A percentile compares a stretch with the other conserved stretches of the same genome.
These are phyloP conservation scores for Coemansia sp. DNA, from an alignment of 192 early-diverging fungal genomes.

Conservation along the genomic window DNA sequence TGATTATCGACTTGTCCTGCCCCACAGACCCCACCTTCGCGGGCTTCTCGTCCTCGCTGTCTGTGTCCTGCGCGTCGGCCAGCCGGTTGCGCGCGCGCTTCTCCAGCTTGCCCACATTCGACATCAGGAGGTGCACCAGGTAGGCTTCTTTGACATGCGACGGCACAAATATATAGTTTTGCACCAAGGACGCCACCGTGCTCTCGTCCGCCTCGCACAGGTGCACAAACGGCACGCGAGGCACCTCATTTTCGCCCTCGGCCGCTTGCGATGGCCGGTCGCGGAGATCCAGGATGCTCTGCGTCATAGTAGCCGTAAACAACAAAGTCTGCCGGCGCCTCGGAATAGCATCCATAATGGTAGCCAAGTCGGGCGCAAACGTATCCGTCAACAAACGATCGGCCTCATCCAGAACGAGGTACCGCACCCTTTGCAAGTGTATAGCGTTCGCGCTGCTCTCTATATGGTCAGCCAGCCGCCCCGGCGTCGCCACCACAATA, in stretches of 20 bases:
- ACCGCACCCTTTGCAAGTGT: conserved; percentile 72
- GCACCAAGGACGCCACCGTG: conserved; percentile 85
- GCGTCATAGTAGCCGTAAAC: conserved; percentile 97
- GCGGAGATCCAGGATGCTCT: conserved; percentile 74
- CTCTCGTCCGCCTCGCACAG: conserved; percentile 48
- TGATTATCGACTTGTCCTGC: conserved; percentile 83
- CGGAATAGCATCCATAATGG: conserved; percentile 78
- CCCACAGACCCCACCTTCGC: conserved; percentile 6
- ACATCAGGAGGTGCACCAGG: conserved; percentile 70
- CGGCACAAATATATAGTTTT: conserved; percentile 91
- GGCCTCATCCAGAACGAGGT: conserved; percentile 94
- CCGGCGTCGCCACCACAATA: conserved; percentile 93
- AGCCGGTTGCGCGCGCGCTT: conserved; percentile 21
- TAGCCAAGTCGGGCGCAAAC: conserved; percentile 79
- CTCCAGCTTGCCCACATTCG: conserved; percentile 32
- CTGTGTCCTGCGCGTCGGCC: conserved; percentile 38
- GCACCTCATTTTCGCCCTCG: neutral
- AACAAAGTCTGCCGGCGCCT: conserved; percentile 87
- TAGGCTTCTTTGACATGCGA: conserved; percentile 90
- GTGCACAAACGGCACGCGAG: conserved; percentile 39
- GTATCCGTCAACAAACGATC: conserved; percentile 86
- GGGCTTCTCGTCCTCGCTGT: neutral
- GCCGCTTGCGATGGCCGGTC: conserved; percentile 29
- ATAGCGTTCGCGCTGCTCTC: conserved; percentile 71
- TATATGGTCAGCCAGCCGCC: conserved; percentile 92